A percentile compares a stretch with the other conserved stretches of the same genome.
phyloP scores from a whole-genome alignment of 352 stramenopile species.

The Phytophthora cactorum region DNA sequence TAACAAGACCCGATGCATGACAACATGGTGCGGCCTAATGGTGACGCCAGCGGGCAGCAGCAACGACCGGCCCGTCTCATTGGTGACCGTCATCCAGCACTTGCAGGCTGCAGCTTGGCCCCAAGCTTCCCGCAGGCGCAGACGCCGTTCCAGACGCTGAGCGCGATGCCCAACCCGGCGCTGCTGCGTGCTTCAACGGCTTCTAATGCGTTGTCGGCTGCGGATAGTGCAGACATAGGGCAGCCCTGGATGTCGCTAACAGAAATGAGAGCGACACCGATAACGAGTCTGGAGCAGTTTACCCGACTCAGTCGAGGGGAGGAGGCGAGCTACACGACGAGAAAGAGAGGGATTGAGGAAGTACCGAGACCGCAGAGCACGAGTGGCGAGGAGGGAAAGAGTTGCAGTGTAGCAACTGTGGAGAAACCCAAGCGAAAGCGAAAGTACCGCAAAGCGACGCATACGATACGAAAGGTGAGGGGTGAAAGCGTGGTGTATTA shows the following conservation, averaged over 20 bases:
- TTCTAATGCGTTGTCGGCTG: slow-evolving; percentile 17
- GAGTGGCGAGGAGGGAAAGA: slow-evolving; percentile 5
- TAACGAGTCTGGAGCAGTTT: slow-evolving; percentile 12
- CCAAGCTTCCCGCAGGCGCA: slow-evolving; percentile 22
- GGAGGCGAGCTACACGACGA: slow-evolving; percentile 3
- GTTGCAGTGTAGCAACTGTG: background rate
- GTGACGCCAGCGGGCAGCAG: slow-evolving; percentile 8
- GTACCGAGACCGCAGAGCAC: background rate
- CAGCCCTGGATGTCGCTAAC: slow-evolving; percentile 26
- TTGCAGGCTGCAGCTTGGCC: background rate
- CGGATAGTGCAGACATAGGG: slow-evolving; percentile 6
- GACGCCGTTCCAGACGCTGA: slow-evolving; percentile 13
- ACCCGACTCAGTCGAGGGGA: slow-evolving; percentile 8
- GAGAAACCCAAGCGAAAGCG: slow-evolving; percentile 27
- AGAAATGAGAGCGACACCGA: slow-evolving; percentile 9
- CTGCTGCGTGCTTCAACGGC: background rate
- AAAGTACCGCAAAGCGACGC: slow-evolving; percentile 40
- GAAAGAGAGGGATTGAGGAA: slow-evolving; percentile 9
- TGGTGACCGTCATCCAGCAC: background rate
- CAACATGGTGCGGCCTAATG: slow-evolving; percentile 3
- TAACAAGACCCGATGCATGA: slow-evolving; percentile 9
- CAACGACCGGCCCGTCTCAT: slow-evolving; percentile 9
- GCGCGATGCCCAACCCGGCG: slow-evolving; percentile 6
- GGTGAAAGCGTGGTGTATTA: too few relatives aligned
- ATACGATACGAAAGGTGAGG: slow-evolving; percentile 37